These are phyloP conservation scores for Daldinia loculata DNA, from an alignment of 495 filamentous ascomycete species.

Conservation along the genomic window DNA sequence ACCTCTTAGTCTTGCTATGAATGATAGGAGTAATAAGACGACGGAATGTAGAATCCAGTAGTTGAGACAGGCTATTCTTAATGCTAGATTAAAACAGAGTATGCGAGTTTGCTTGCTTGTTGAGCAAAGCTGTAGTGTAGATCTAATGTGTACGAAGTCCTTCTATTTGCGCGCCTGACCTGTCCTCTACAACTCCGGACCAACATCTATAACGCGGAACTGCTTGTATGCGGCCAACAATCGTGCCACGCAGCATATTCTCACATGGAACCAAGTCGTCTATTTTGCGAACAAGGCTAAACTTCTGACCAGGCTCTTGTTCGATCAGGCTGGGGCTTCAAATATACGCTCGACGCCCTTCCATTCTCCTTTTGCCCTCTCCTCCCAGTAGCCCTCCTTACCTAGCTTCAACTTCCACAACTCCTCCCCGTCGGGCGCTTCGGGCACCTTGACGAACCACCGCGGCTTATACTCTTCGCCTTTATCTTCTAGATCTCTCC, in stretches of 20 bases:
- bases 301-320: neutral
- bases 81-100: constrained; percentile 16
- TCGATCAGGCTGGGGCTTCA: constrained; percentile 26
- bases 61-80: neutral
- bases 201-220: neutral
- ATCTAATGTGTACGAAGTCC: constrained; percentile 18
- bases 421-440: constrained; percentile 69
- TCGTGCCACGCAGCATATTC: constrained; percentile 1
- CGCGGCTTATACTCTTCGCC: constrained; percentile 75
- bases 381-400: constrained; percentile 92
- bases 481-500: constrained; percentile 75
- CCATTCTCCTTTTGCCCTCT: constrained; percentile 75
- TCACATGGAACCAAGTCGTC: neutral
- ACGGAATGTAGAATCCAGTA: neutral
- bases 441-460: constrained; percentile 79
- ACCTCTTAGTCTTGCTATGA: too few relatives aligned
- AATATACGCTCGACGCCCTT: constrained; percentile 77
- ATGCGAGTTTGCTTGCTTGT: constrained; percentile 4
- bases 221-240: neutral
- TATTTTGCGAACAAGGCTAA: neutral
- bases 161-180: constrained; percentile 16
- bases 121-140: neutral
- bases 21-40: neutral
- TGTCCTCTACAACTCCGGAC: neutral
- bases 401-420: constrained; percentile 83